Percentiles rank a stretch among this genome's conserved stretches.
Evolutionary conservation across 352 stramenopile genomes (phyloP).

Genomic region (Plasmopara muralis): DNA sequence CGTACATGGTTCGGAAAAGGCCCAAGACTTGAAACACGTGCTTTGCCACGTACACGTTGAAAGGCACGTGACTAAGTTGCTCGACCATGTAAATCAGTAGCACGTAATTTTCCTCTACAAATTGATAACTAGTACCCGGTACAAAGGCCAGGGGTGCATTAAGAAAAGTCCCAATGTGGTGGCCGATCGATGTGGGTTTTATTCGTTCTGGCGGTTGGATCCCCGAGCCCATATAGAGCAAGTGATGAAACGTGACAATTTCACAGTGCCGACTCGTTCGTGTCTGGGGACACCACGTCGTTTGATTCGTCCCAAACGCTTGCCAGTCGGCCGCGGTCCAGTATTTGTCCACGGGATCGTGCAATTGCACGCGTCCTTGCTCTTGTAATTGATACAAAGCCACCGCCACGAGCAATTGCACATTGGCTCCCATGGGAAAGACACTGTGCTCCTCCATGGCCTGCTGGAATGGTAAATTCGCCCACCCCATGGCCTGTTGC

Average conservation of each 20-base stretch:
- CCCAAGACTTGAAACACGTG: slow-evolving; percentile 32
- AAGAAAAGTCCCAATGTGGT: slow-evolving; percentile 42
- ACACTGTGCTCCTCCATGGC: slow-evolving; percentile 40
- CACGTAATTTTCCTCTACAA: slow-evolving; percentile 49
- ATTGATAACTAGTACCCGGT: slow-evolving; percentile 44
- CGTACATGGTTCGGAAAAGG: slow-evolving; percentile 41
- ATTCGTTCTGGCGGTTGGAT: slow-evolving; percentile 20
- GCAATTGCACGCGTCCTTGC: slow-evolving; percentile 29
- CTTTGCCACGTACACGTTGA: slow-evolving; percentile 36
- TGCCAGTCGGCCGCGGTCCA: slow-evolving; percentile 36
- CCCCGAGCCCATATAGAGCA: slow-evolving; percentile 60
- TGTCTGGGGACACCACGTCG: slow-evolving; percentile 42
- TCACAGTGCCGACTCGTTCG: slow-evolving; percentile 23
- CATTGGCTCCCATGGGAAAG: slow-evolving; percentile 54
- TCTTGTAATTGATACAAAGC: slow-evolving; percentile 62
- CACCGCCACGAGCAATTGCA: slow-evolving; percentile 48
- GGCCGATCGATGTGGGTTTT: slow-evolving; percentile 23
- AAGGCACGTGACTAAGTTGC: slow-evolving; percentile 36
- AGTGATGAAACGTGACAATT: slow-evolving; percentile 50
- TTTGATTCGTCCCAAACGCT: slow-evolving; percentile 41
- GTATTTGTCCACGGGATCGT: slow-evolving; percentile 27
- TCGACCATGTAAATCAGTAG: slow-evolving; percentile 59
- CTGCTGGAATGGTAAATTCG: slow-evolving; percentile 42
- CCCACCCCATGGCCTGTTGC: slow-evolving; percentile 33
- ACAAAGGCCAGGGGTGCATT: slow-evolving; percentile 43